Conservation (phyloP, 495 filamentous ascomycete species). For the Hyaloscypha bicolor region DNA sequence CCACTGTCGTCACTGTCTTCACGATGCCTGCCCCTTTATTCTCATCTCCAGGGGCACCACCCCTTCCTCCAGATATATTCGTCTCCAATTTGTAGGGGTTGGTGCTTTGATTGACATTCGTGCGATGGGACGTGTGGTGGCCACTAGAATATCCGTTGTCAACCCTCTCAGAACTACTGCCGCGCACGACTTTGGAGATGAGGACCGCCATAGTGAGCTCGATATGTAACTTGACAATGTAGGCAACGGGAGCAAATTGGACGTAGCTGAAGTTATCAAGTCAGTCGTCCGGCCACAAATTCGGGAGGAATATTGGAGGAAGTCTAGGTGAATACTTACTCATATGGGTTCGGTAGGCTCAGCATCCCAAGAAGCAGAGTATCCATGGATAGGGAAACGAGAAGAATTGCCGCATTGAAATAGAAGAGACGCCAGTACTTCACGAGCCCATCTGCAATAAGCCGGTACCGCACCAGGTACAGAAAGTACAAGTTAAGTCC, state of each 20-base stretch:
- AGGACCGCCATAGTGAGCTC: background rate
- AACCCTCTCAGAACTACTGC: too few species aligned
- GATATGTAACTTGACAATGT: slow-evolving; percentile 57
- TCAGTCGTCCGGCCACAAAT: too few species aligned
- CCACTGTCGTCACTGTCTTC: too few species aligned
- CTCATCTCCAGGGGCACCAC: too few species aligned
- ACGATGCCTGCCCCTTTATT: too few species aligned
- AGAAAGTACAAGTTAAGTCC: slow-evolving; percentile 53
- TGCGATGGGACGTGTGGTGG: too few species aligned
- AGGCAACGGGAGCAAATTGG: slow-evolving; percentile 55
- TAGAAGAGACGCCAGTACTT: slow-evolving; percentile 25
- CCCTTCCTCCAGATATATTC: too few species aligned
- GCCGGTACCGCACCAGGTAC: slow-evolving; percentile 43
- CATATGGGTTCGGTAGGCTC: slow-evolving; percentile 18
- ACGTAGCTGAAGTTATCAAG: slow-evolving; percentile 38
- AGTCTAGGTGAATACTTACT: slow-evolving; percentile 7
- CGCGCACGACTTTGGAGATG: too few species aligned
- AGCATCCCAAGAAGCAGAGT: slow-evolving; percentile 28
- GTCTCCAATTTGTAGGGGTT: too few species aligned
- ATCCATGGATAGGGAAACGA: slow-evolving; percentile 28
- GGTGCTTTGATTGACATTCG: too few species aligned
- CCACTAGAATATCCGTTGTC: too few species aligned
- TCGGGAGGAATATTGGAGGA: background rate
- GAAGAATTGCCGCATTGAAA: slow-evolving; percentile 28
- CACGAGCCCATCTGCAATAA: slow-evolving; percentile 45